phyloP scores from a whole-genome alignment of 2,329 filamentous ascomycete species.

The Penicillium sp. region DNA sequence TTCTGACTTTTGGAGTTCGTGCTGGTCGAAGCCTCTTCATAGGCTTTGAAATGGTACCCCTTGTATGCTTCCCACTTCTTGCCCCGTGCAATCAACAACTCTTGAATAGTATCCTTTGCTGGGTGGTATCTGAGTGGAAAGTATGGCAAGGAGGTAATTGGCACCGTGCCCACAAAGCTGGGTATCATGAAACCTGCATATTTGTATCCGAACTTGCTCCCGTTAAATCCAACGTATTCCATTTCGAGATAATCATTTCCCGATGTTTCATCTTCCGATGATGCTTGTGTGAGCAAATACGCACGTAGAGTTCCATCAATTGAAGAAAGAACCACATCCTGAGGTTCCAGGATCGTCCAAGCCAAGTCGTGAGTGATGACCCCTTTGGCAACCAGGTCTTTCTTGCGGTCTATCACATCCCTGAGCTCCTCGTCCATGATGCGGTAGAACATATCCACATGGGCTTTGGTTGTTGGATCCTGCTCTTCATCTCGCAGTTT shows the following conservation, averaged over 20 bases:
- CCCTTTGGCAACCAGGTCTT: slow-evolving; percentile 54
- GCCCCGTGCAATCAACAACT: slow-evolving; percentile 48
- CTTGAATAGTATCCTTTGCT: slow-evolving; percentile 40
- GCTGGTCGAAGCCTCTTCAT: slow-evolving; percentile 46
- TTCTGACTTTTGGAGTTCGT: slow-evolving; percentile 30
- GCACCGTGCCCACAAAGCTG: slow-evolving; percentile 36
- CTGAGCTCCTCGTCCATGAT: slow-evolving; percentile 54
- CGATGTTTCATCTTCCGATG: neutral
- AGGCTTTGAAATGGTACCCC: slow-evolving; percentile 53
- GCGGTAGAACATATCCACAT: slow-evolving; percentile 50
- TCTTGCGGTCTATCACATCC: slow-evolving; percentile 50
- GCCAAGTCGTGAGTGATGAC: slow-evolving; percentile 55
- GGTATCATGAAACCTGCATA: slow-evolving; percentile 5
- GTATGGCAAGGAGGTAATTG: slow-evolving; percentile 44
- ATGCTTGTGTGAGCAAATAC: slow-evolving; percentile 7
- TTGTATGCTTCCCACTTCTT: slow-evolving; percentile 48
- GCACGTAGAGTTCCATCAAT: slow-evolving; percentile 9
- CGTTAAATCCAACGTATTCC: slow-evolving; percentile 25
- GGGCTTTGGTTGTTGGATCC: slow-evolving; percentile 48
- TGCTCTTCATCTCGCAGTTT: slow-evolving; percentile 44
- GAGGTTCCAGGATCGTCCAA: slow-evolving; percentile 43
- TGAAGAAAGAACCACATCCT: slow-evolving; percentile 16
- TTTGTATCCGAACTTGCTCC: slow-evolving; percentile 19
- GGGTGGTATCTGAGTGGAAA: slow-evolving; percentile 50
- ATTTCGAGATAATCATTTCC: neutral